Conservation (phyloP, 2,329 filamentous ascomycete species). For the Epichloe sylvatica region DNA sequence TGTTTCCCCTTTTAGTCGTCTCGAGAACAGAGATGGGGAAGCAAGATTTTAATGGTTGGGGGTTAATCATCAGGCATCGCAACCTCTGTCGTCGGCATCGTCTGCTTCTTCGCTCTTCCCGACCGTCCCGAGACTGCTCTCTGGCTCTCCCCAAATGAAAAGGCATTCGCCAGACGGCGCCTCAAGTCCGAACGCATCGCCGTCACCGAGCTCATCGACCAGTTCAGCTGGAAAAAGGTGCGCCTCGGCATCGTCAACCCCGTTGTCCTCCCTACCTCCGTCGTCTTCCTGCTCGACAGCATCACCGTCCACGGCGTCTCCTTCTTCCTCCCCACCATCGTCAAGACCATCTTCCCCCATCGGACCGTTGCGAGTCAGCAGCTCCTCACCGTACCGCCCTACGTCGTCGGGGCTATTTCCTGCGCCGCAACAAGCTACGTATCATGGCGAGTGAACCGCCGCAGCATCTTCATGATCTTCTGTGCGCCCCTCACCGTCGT, state of each 20-base stretch:
- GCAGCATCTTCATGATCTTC: constrained; percentile 45
- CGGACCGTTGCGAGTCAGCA: constrained; percentile 46
- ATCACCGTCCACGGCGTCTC: constrained; percentile 60
- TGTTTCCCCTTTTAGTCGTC: background rate
- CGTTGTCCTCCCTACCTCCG: constrained; percentile 32
- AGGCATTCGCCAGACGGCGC: constrained; percentile 46
- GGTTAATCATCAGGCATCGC: constrained; percentile 35
- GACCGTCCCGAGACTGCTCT: constrained; percentile 50
- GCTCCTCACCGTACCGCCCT: constrained; percentile 56
- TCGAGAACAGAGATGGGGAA: background rate
- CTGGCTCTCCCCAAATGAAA: constrained; percentile 52
- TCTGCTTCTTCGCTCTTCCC: constrained; percentile 48
- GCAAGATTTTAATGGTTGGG: background rate
- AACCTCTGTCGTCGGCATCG: constrained; percentile 33
- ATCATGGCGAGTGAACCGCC: constrained; percentile 43
- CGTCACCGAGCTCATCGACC: constrained; percentile 41
- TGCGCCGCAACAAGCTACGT: constrained; percentile 44
- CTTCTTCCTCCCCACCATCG: constrained; percentile 60
- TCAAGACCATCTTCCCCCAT: constrained; percentile 51
- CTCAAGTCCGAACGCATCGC: constrained; percentile 44
- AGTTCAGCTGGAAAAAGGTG: constrained; percentile 45
- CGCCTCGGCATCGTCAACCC: constrained; percentile 50
- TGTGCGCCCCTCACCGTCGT: constrained; percentile 47
- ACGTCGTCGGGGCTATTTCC: constrained; percentile 51
- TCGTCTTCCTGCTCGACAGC: constrained; percentile 51